These are phyloP conservation scores for Tripterygium wilfordii DNA, from an alignment of 177 flowering plant species.

Conservation along the genomic window DNA sequence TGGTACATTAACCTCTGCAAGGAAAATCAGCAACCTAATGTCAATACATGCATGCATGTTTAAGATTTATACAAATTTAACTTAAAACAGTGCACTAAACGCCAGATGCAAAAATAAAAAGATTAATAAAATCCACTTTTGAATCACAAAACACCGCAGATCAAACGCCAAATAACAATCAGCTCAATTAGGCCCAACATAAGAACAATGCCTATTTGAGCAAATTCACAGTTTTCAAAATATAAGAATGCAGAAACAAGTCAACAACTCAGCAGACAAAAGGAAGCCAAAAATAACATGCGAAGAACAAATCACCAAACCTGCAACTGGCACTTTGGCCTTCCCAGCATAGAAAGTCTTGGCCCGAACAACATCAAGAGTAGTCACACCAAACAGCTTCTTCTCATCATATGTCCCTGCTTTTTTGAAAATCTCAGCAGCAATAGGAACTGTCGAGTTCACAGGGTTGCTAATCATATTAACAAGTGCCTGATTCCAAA, in stretches of 20 bases:
- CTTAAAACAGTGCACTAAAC: neutral
- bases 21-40: neutral
- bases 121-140: no score
- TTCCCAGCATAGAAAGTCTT: slow-evolving; percentile 96
- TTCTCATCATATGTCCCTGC: slow-evolving; percentile 81
- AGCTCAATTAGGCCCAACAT: neutral
- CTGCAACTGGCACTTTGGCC: slow-evolving; percentile 64
- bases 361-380: slow-evolving; percentile 92
- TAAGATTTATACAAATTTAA: no score
- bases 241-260: no score
- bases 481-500: slow-evolving; percentile 56
- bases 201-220: neutral
- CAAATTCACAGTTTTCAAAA: no score
- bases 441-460: slow-evolving; percentile 95
- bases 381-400: slow-evolving; percentile 91
- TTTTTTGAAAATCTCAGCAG: slow-evolving; percentile 92
- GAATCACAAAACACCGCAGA: no score
- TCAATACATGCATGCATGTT: no score
- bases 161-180: neutral
- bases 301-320: slow-evolving; percentile 33
- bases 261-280: no score
- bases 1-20: slow-evolving; percentile 81
- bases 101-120: no score
- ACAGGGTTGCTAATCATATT: slow-evolving; percentile 99
- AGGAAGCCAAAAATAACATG: no score